Evolutionary conservation across 2,329 filamentous ascomycete species (phyloP), one percentile per base, ranked within the genome.

Genomic region (Sclerotinia borealis): DNA sequence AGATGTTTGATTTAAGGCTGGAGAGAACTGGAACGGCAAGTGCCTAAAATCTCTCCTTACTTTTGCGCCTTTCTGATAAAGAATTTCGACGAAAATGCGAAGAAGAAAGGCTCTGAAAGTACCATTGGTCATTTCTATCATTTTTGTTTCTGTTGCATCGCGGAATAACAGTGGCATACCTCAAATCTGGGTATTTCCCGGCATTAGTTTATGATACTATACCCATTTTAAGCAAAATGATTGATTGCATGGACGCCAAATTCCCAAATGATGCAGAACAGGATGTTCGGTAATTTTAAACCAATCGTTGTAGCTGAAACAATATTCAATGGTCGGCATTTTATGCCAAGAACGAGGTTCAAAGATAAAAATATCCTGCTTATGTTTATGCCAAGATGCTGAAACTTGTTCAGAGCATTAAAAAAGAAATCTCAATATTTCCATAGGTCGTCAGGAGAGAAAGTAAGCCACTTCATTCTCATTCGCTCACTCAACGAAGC

Each of bases 401-500:
- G 50, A 62, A 56, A 62, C 59, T 39, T 29, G 39, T 34, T 13
- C 29, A 13, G 15, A 29, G 31, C 6, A 43, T 13, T 37, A 22
- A 41, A 31, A 25, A 43, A 41, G 27, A 1, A 55, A 31, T n/a
- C 45, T 4, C 4, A 36, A 19, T 47, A 1, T 59, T 36, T 56
- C 37, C 27, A n/a, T 43, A 25, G n/a, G 37, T 4, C 8, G 8
- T 5, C 19, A 25, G 13, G 39, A 6, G 15, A 56, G 25, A 25
- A 22, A n/a, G 1, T n/a, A 62, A 36, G 60, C 50, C 37, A 62
- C 43, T 4, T 19, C 27, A 17, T 62, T 22, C 27, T 48, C 50
- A 62, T 62, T 62, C 50, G 60, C 5, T 22, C 50, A 41, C 13
- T n/a, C 37, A 62, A 43, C 29, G 60, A 62, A 56, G 29, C 43